These are phyloP conservation scores for Epichloe coenophiala DNA, from an alignment of 2,329 filamentous ascomycete species.

Conservation along the genomic window DNA sequence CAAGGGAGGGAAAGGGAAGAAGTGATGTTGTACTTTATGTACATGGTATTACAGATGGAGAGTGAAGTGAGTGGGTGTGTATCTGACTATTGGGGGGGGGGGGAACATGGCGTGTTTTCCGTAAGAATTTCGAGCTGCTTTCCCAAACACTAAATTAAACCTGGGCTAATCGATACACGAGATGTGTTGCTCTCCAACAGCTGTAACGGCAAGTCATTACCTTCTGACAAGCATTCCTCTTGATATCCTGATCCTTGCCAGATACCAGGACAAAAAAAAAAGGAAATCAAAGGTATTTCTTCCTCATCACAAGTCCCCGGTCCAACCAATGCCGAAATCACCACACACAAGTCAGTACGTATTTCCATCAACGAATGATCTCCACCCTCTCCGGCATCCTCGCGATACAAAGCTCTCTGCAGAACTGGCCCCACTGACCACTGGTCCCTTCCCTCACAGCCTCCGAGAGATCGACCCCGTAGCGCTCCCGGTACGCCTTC, in stretches of 20 bases:
- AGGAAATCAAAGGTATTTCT: too few relatives aligned
- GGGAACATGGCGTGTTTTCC: not conserved
- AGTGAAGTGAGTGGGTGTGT: too few relatives aligned
- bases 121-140: too few relatives aligned
- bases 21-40: not conserved
- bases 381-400: conserved; percentile 32
- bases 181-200: too few relatives aligned
- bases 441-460: conserved; percentile 66
- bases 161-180: too few relatives aligned
- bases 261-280: too few relatives aligned
- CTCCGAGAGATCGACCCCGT: conserved; percentile 59
- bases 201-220: too few relatives aligned
- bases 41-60: not conserved
- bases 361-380: conserved; percentile 1
- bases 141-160: too few relatives aligned
- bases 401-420: conserved; percentile 52
- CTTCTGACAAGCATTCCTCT: too few relatives aligned
- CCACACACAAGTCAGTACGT: not conserved
- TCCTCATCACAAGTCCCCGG: too few relatives aligned
- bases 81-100: not conserved
- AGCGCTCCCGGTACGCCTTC: conserved; percentile 64
- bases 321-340: too few relatives aligned
- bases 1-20: conserved; percentile 21
- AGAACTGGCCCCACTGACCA: conserved; percentile 67
- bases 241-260: too few relatives aligned